phyloP scores from a whole-genome alignment of 257 asterid species.

The Parsonsia alboflavescens region DNA sequence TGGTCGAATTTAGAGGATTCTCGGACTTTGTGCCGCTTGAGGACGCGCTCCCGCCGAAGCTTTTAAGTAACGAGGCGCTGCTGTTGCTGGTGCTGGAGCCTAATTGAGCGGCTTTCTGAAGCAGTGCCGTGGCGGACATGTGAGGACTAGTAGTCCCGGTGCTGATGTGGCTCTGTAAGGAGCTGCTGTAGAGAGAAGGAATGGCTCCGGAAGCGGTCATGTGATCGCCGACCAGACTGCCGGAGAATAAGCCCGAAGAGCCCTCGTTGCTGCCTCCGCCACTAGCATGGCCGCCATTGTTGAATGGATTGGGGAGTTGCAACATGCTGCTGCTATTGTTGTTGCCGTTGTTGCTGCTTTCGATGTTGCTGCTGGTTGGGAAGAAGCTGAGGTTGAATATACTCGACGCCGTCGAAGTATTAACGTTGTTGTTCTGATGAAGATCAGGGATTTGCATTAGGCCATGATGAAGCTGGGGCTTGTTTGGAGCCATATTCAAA shows the following conservation, averaged over 20 bases:
- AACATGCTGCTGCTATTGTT: background rate
- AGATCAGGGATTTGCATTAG: conserved; percentile 61
- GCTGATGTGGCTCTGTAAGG: conserved; percentile 21
- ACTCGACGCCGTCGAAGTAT: conserved; percentile 5
- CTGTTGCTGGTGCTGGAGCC: conserved; percentile 48
- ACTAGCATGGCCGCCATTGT: conserved; percentile 1
- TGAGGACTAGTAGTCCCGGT: conserved; percentile 17
- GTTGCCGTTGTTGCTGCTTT: conserved; percentile 3
- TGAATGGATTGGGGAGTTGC: background rate
- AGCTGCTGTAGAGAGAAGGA: conserved; percentile 55
- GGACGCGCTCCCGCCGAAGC: conserved; percentile 40
- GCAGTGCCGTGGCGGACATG: conserved; percentile 82
- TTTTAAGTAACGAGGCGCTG: conserved; percentile 41
- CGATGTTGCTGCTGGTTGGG: conserved; percentile 24
- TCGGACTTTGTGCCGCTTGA: conserved; percentile 16
- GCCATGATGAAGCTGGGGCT: conserved; percentile 33
- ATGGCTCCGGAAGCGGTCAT: conserved; percentile 35
- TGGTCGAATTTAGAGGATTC: conserved; percentile 7
- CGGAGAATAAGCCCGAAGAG: conserved; percentile 9
- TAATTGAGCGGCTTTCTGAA: conserved; percentile 70
- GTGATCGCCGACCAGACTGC: conserved; percentile 33
- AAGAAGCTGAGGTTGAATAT: conserved; percentile 61
- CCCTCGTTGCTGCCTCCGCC: conserved; percentile 6
- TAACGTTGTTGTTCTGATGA: conserved; percentile 23
- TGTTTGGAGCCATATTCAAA: background rate